phyloP scores from a whole-genome alignment of 331 rosid genomes.

The Saraca asoca region DNA sequence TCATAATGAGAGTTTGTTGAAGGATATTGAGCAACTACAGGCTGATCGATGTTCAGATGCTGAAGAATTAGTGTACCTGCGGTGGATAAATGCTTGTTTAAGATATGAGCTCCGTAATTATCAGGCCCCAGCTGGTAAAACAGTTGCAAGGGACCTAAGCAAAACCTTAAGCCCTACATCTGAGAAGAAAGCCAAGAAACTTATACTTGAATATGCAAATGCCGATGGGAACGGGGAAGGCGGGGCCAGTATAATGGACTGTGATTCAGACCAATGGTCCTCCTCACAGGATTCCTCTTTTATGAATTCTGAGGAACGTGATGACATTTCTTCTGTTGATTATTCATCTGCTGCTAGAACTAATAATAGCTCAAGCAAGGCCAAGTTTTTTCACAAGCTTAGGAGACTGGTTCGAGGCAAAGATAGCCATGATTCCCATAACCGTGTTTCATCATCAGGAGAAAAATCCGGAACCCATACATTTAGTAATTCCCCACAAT shows the following conservation, averaged over 20 bases:
- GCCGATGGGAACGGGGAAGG: constrained; percentile 51
- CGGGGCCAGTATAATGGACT: constrained; percentile 45
- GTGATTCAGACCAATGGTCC: constrained; percentile 77
- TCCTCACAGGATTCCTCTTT: constrained; percentile 60
- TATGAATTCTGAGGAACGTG: constrained; percentile 58
- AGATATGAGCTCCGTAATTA: constrained; percentile 72
- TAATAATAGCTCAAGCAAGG: constrained; percentile 46
- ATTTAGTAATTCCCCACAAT: constrained; percentile 39
- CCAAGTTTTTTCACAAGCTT: constrained; percentile 58
- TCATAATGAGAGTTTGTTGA: constrained; percentile 49
- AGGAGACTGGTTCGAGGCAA: constrained; percentile 60
- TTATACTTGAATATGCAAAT: constrained; percentile 80
- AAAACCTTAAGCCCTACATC: constrained; percentile 71
- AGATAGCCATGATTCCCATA: constrained; percentile 38
- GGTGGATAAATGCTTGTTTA: constrained; percentile 95
- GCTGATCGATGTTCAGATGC: constrained; percentile 63
- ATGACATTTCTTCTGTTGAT: constrained; percentile 50
- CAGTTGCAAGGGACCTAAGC: constrained; percentile 83
- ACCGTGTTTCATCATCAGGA: constrained; percentile 36
- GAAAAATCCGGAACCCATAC: constrained; percentile 45
- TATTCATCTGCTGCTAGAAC: constrained; percentile 45
- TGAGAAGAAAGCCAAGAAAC: constrained; percentile 79
- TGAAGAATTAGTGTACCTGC: constrained; percentile 84
- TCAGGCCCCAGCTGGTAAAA: constrained; percentile 68
- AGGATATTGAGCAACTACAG: constrained; percentile 65